Evolutionary conservation across 202 grass and related monocot species (phyloP), one percentile per base, ranked within the genome.

Genomic region (Zizania palustris): DNA sequence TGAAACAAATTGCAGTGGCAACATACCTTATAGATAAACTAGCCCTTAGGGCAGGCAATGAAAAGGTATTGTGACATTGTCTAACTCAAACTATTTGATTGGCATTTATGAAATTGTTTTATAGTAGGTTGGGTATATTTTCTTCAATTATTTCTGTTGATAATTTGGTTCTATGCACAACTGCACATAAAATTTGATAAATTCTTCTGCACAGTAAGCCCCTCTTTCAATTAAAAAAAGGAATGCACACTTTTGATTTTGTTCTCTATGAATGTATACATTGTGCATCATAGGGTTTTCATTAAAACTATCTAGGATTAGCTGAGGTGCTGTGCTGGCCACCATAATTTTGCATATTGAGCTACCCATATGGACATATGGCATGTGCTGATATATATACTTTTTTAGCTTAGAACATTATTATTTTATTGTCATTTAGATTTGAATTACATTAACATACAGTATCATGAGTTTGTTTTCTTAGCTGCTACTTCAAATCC

Each of bases 1-100:
- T 63, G 67, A 89, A 82, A 60, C 91, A 98, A 88, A 95, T 98
- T 74, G 91, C 95, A 14, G 95, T 95, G 80, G 95, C 95, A 7
- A 98, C 95, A 60, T 98, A 98, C 69, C 89, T 98, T 82, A 98
- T 98, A 68, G 95, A 98, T 95, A 98, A 95, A 69, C 85, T 98
- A 78, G 95, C 95, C 64, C 95, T 98, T 80, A 92, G 91, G 71
- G 91, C 91, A 40, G 89, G 95, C 80, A 92, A 98, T 88, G 95
- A 98, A 86, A 98, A 98, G 96, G 96, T 97, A 83, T 46, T 28
- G 28, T 28, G 28, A 2, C 2, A 28, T 28, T 78, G 19, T 69
- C 44, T 53, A 59, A 44, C 60, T 60, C 41, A 55, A 42, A 75
- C 69, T 46, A 48, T 45, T 42, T 55, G 13, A 63, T 84, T 41